These are phyloP conservation scores for Nelumbo lutea DNA, from an alignment of 164 flowering plant species.

Conservation along the genomic window DNA sequence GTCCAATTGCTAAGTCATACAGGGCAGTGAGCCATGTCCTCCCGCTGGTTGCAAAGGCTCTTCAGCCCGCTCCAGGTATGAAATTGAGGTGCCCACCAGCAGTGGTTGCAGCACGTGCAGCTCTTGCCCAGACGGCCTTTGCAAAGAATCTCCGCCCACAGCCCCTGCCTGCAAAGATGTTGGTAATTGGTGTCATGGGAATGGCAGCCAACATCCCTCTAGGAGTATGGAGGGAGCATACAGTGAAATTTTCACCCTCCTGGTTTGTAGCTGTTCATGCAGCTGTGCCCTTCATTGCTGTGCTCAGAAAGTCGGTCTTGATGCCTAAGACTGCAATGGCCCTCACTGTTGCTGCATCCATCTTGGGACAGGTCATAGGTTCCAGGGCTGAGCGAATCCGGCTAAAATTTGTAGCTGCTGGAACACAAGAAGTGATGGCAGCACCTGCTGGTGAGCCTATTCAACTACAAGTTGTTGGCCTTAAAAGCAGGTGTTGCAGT, in stretches of 20 bases:
- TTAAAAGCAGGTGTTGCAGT: slow-evolving; percentile 32
- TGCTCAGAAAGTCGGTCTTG: slow-evolving; percentile 81
- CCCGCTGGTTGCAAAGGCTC: slow-evolving; percentile 80
- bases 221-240: slow-evolving; percentile 93
- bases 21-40: slow-evolving; percentile 76
- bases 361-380: slow-evolving; percentile 91
- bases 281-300: slow-evolving; percentile 86
- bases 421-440: slow-evolving; percentile 10
- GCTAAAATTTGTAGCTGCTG: slow-evolving; percentile 45
- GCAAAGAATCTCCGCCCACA: slow-evolving; percentile 90
- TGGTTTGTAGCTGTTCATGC: slow-evolving; percentile 95
- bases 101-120: slow-evolving; percentile 87
- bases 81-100: slow-evolving; percentile 81
- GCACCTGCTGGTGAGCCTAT: slow-evolving; percentile 10
- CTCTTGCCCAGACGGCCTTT: slow-evolving; percentile 76
- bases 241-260: slow-evolving; percentile 72
- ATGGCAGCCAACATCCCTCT: slow-evolving; percentile 95
- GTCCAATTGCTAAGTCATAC: slow-evolving; percentile 96
- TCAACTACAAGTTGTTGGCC: slow-evolving; percentile 19
- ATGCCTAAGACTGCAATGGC: slow-evolving; percentile 99
- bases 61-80: slow-evolving; percentile 81
- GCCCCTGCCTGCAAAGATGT: slow-evolving; percentile 72
- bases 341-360: slow-evolving; percentile 87
- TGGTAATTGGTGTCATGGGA: slow-evolving; percentile 79
- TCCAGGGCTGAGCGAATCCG: slow-evolving; percentile 89